Base-by-base conservation (phyloP, 768 basidiomycete species). In the Fibroporia radiculosa region DNA sequence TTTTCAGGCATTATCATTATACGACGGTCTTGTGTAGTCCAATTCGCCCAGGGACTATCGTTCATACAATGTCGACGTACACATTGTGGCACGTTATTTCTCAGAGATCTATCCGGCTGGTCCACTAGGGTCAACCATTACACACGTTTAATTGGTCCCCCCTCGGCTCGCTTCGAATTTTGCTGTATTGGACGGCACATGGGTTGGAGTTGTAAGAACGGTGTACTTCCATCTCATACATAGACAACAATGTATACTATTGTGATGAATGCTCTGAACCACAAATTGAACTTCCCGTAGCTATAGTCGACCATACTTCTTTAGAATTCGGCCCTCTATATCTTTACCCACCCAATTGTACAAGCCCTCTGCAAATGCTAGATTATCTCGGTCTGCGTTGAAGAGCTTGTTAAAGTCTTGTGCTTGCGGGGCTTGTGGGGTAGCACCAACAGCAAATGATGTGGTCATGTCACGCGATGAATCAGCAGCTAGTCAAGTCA, bases 381-480 rank as follows among this genome's bases (percentile, higher is more conserved):
- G 75, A 63, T 96, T 95, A 63, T 98, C 95, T 50, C 72, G 73
- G 65, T 99, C 96, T 5, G 81, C 80, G 54, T 88, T 87, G 74
- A 93, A 93, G 31, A 97, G 62, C 61, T 98, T 98, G 56, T 68
- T 73, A 63, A 75, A 93, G 60, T 98, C 95, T 58, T 92, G 91
- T 35, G 80, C 77, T 37, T 77, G 84, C 6, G 68, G 73, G 22
- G 63, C 65, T 42, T 58, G 55, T 12, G 73, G 70, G 7, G 69
- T 64, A 13, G 69, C 67, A 20, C 70, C 71, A 31, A 71, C 68
- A 6, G 62, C 64, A 57, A 89, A 88, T 0, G 89, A 80, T 25
- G 74, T 69, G 13, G 75, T 74, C 71, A 87, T 83, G 58, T 85
- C 80, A 53, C 78, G 78, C 22, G 85, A 79, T 31, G 83, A 75